phyloP scores from a whole-genome alignment of 2,329 filamentous ascomycete genomes.

The Microsporum audouinii region DNA sequence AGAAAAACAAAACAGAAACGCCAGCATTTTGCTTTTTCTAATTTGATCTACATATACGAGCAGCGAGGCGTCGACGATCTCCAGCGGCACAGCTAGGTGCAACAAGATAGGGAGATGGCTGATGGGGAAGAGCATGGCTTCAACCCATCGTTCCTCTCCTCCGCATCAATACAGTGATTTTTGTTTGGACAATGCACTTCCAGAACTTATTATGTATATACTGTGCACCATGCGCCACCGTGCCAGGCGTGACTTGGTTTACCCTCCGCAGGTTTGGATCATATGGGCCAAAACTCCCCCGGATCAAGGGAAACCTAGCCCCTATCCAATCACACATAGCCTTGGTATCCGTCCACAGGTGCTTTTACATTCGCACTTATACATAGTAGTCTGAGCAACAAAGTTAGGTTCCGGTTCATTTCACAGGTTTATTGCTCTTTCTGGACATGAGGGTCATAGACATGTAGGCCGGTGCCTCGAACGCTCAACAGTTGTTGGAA shows the following conservation, averaged over 20 bases:
- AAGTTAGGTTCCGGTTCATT: not conserved
- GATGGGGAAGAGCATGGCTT: not conserved
- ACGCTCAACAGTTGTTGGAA: not conserved
- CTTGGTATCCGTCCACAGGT: not conserved
- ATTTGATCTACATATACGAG: not conserved
- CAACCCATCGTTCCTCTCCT: not conserved
- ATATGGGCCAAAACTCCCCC: not conserved
- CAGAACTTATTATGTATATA: not conserved
- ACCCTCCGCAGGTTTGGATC: not conserved
- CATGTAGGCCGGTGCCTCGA: not conserved
- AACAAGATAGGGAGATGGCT: not conserved
- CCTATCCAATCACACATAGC: not conserved
- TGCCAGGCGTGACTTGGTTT: not conserved
- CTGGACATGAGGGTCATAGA: not conserved
- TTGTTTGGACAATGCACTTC: not conserved
- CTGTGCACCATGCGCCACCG: not conserved
- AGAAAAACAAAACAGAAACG: not conserved
- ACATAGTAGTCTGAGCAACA: not conserved
- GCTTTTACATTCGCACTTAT: not conserved
- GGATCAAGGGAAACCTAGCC: not conserved
- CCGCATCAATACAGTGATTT: not conserved
- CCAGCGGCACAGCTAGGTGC: not conserved
- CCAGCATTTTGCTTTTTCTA: not conserved
- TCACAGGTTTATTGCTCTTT: not conserved
- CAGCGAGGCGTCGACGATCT: not conserved